phyloP scores from a whole-genome alignment of 192 early-diverging fungal genomes.

The Fimicolochytrium jonesii region DNA sequence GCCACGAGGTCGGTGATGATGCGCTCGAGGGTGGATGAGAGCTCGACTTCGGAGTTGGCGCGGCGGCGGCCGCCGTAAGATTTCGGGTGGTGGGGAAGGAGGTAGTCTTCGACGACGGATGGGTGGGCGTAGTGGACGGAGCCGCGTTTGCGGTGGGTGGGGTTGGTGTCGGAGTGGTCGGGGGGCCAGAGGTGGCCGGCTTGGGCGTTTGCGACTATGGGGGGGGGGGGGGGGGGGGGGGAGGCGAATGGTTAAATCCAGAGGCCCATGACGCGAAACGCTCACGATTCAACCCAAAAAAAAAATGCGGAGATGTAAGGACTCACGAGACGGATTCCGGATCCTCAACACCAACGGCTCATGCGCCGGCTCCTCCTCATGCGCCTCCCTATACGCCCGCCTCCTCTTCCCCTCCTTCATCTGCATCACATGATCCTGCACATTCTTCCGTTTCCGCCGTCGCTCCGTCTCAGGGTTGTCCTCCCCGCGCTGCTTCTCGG shows the following conservation, averaged over 20 bases:
- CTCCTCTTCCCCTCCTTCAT: slow-evolving; percentile 18
- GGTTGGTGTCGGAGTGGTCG: neutral
- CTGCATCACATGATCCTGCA: slow-evolving; percentile 19
- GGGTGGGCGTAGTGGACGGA: neutral
- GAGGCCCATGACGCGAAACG: too few species aligned
- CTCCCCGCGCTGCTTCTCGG: neutral
- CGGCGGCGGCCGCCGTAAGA: slow-evolving; percentile 47
- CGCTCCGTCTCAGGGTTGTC: slow-evolving; percentile 2
- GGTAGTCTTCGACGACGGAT: neutral
- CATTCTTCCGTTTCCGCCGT: neutral
- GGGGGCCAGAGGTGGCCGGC: neutral
- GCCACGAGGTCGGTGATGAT: slow-evolving; percentile 38
- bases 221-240: too few species aligned
- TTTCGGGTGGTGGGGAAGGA: slow-evolving; percentile 22
- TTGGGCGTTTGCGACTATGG: too few species aligned
- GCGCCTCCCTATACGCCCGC: neutral
- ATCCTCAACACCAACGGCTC: slow-evolving; percentile 1
- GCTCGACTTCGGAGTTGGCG: slow-evolving; percentile 44
- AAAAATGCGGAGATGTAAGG: too few species aligned
- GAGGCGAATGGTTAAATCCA: too few species aligned
- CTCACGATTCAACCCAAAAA: too few species aligned
- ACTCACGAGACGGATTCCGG: slow-evolving; percentile 9
- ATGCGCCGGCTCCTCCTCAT: neutral
- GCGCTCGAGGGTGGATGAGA: slow-evolving; percentile 42
- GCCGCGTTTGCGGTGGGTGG: neutral